Base-by-base conservation (phyloP, 352 stramenopile species). In the Pseudoperonospora humuli region DNA sequence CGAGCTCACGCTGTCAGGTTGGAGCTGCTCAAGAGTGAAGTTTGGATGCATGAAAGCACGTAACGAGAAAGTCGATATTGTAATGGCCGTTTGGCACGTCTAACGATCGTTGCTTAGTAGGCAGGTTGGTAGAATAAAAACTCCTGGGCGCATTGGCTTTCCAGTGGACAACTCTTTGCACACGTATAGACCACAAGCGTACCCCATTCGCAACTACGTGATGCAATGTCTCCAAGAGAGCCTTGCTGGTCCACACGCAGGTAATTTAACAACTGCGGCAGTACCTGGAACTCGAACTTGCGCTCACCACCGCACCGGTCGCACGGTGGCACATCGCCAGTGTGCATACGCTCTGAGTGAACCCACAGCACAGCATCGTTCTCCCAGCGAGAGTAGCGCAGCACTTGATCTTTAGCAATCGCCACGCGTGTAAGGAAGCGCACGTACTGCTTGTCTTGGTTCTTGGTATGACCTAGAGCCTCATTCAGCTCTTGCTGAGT, bases 211-310 rank as follows among this genome's bases (percentile, higher is more conserved):
- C 94, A 81, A 39, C 63, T 82, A 21, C 79, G 72, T 14, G 68
- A 59, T 2, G 44, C 41, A 18, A 89, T 77, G 21, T 82, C 47
- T 17, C 62, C 54, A 15, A 85, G 62, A 23, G 71, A 78, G 29
- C 67, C 71, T 10, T 66, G 49, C 32, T 79, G 57, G 58, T 95
- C 73, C 26, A 95, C 70, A 19, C 85, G 57, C 26, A 98, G 53
- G 54, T 95, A 96, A 58, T 95, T 93, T 0, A 98, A 50, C 34
- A 98, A 80, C 69, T 98, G 93, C 0, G 93, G 93, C 48, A 98
- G 74, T 50, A 98, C 74, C 56, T 98, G 93, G 52, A 97, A 97
- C 70, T 98, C 93, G 50, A 97, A 98, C 43, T 82, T 72, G 18
- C 93, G 84, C 19, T 59, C 47, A 18, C 67, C 63, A 19, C 86